Percentiles rank a stretch among this genome's conserved stretches.
Evolutionary conservation across 2,329 filamentous ascomycete species (phyloP).

Genomic region (Diaporthe eres): DNA sequence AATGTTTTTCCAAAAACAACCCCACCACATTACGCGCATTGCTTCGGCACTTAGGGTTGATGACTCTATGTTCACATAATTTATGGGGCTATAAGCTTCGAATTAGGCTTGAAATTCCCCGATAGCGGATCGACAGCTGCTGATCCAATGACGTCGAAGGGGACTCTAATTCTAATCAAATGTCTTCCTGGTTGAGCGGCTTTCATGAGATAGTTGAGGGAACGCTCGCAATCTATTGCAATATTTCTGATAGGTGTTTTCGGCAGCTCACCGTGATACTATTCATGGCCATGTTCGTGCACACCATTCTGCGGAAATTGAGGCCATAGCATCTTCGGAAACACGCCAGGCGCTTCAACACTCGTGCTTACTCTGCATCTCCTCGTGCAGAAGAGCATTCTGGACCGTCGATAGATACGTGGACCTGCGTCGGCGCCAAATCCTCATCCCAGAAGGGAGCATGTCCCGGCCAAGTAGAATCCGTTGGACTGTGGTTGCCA

Average conservation of each 20-base stretch:
- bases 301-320: background rate
- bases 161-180: background rate
- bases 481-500: background rate
- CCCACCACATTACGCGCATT: background rate
- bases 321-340: no score
- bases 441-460: background rate
- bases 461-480: background rate
- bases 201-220: background rate
- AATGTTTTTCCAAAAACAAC: background rate
- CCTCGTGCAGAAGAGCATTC: background rate
- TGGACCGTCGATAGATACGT: background rate
- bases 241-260: background rate
- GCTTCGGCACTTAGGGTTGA: background rate
- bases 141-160: background rate
- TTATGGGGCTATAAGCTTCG: slow-evolving; percentile 24
- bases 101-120: slow-evolving; percentile 35
- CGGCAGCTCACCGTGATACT: background rate
- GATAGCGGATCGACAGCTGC: background rate
- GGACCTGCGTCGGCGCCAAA: background rate
- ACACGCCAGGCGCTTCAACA: background rate
- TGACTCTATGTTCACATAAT: background rate
- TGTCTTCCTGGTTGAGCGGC: background rate
- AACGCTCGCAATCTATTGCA: background rate
- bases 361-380: background rate
- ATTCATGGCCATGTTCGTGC: background rate